phyloP scores from a whole-genome alignment of 1,139 yeast genomes.

The Nadsonia starkeyi-henricii region DNA sequence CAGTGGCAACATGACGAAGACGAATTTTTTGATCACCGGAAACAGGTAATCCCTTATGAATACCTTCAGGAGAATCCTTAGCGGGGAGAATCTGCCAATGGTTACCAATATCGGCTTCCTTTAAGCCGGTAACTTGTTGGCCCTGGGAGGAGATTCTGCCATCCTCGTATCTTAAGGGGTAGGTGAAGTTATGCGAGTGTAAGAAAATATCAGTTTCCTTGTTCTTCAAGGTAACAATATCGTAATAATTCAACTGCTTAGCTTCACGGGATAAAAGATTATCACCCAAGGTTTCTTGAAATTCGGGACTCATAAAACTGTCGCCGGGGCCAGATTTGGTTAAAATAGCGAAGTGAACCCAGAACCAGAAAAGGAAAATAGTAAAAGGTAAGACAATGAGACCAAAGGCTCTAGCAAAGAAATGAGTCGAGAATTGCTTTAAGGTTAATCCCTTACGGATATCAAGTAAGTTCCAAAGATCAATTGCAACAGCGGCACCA shows the following conservation, averaged over 20 bases:
- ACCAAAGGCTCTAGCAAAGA: constrained; percentile 58
- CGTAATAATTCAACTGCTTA: constrained; percentile 60
- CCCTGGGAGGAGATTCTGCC: constrained; percentile 93
- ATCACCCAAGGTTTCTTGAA: constrained; percentile 83
- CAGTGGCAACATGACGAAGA: constrained; percentile 68
- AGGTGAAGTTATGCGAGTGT: constrained; percentile 62
- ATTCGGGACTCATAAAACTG: constrained; percentile 78
- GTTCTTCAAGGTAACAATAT: constrained; percentile 62
- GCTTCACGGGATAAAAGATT: constrained; percentile 56
- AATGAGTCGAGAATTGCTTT: constrained; percentile 48
- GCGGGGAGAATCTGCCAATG: constrained; percentile 82
- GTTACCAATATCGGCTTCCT: constrained; percentile 46
- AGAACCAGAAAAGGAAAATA: constrained; percentile 85
- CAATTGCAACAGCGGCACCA: constrained; percentile 74
- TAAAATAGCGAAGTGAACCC: constrained; percentile 72
- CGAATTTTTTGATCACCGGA: constrained; percentile 55
- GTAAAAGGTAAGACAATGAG: constrained; percentile 69
- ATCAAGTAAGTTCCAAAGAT: constrained; percentile 79
- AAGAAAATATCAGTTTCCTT: constrained; percentile 60
- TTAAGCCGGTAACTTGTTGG: constrained; percentile 79
- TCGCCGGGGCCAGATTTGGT: constrained; percentile 92
- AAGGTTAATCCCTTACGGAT: constrained; percentile 53
- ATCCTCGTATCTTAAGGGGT: constrained; percentile 90
- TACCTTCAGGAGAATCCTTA: constrained; percentile 27
- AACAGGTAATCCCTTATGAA: constrained; percentile 34